Conservation (phyloP, 139 green algal genomes). For the Asterochloris sp. region DNA sequence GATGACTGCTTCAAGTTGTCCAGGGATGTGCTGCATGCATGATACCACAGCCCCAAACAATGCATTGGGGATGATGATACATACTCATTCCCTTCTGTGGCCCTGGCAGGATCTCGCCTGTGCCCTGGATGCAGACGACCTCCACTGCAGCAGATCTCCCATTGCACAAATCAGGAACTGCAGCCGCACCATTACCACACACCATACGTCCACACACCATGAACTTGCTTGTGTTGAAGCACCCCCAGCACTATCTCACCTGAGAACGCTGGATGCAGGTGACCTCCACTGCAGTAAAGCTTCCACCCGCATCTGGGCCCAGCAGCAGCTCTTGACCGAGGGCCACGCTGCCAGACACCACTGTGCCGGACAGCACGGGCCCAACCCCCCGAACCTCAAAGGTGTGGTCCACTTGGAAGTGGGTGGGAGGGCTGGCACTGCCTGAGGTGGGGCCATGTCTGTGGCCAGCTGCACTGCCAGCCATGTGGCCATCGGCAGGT, state of each 20-base stretch:
- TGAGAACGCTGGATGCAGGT: conserved; percentile 68
- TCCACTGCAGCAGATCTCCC: background rate
- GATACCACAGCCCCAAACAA: too few relatives aligned
- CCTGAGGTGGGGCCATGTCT: background rate
- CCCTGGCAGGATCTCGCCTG: background rate
- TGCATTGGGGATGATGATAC: too few relatives aligned
- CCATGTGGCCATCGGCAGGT: too few relatives aligned
- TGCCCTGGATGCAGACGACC: background rate
- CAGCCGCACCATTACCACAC: background rate
- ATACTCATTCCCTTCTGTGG: background rate
- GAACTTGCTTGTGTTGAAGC: background rate
- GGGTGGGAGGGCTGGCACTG: conserved; percentile 6
- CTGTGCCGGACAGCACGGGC: conserved; percentile 68
- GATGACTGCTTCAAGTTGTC: too few relatives aligned
- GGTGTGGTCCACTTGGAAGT: conserved; percentile 76
- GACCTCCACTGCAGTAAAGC: conserved; percentile 57
- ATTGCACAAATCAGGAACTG: background rate
- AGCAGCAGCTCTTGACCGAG: conserved; percentile 64
- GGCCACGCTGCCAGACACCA: conserved; percentile 52
- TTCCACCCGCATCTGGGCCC: conserved; percentile 51
- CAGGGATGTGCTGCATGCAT: too few relatives aligned
- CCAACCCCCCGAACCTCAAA: conserved; percentile 76
- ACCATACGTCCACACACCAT: background rate
- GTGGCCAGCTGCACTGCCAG: background rate
- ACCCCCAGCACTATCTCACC: background rate